Conservation (phyloP, 305 asterid species). For the Solanum chacoense region DNA sequence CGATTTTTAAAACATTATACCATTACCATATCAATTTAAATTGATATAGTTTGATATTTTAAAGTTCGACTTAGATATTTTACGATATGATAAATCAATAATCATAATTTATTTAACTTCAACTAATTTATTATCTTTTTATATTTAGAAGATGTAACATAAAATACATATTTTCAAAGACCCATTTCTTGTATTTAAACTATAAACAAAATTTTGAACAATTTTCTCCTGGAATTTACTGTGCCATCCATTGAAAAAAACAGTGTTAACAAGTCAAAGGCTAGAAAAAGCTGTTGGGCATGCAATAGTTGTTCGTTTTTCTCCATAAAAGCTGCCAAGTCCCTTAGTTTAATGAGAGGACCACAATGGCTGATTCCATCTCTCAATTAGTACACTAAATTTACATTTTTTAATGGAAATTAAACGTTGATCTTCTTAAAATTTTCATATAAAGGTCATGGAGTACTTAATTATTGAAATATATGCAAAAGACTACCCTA, state of each 20-base stretch:
- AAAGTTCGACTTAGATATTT: no score
- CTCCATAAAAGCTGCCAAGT: not conserved
- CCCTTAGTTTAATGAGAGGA: not conserved
- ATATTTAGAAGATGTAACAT: not conserved
- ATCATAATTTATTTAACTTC: no score
- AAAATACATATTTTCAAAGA: not conserved
- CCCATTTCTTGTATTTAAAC: not conserved
- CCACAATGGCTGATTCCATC: not conserved
- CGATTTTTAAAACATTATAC: accelerated
- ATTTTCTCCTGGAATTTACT: not conserved
- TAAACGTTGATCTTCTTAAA: not conserved
- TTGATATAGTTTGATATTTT: no score
- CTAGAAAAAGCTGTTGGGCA: not conserved
- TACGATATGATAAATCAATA: not conserved
- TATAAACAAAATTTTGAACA: not conserved
- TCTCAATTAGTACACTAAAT: not conserved
- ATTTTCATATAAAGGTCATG: not conserved
- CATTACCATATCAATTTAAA: no score
- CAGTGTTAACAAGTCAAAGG: not conserved
- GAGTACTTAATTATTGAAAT: not conserved
- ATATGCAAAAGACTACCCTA: no score
- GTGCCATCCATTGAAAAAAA: not conserved
- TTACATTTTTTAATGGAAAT: not conserved
- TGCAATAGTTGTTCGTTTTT: not conserved
- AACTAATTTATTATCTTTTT: not conserved